These are phyloP conservation scores for Lactifluus piperatus DNA, from an alignment of 768 basidiomycete genomes.

Conservation along the genomic window DNA sequence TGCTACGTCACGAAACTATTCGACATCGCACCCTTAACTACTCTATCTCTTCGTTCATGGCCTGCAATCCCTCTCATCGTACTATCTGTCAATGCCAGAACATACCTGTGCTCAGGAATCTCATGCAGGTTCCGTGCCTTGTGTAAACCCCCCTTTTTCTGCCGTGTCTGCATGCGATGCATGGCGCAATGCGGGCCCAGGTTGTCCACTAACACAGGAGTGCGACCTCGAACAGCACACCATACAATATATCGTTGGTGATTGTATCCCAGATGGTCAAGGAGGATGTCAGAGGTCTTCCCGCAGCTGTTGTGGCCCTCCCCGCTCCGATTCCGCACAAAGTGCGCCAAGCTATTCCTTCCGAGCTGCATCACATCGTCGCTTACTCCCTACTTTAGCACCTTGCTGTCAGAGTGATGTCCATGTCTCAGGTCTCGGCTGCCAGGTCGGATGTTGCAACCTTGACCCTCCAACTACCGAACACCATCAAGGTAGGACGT, in stretches of 20 bases:
- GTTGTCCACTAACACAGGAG: background rate
- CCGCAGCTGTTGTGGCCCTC: background rate
- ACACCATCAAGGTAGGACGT: background rate
- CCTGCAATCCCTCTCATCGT: background rate
- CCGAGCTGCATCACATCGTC: background rate
- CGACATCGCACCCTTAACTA: background rate
- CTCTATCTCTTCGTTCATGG: background rate
- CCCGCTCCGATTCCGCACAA: background rate
- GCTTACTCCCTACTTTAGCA: background rate
- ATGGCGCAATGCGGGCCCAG: background rate
- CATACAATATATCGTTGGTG: background rate
- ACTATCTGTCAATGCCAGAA: background rate
- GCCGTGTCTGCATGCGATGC: background rate
- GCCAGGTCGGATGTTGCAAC: background rate
- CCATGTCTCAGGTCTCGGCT: background rate
- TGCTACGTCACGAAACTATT: background rate
- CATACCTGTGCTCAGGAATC: background rate
- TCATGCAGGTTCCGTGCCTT: too few relatives aligned
- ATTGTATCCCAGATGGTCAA: constrained; percentile 9
- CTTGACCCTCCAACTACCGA: background rate
- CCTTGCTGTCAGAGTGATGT: background rate
- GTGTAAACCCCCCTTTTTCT: background rate
- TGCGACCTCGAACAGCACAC: background rate
- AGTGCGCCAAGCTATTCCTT: background rate
- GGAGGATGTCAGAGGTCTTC: constrained; percentile 9